phyloP scores from a whole-genome alignment of 345 rosid genomes.

The Citrus australasica region DNA sequence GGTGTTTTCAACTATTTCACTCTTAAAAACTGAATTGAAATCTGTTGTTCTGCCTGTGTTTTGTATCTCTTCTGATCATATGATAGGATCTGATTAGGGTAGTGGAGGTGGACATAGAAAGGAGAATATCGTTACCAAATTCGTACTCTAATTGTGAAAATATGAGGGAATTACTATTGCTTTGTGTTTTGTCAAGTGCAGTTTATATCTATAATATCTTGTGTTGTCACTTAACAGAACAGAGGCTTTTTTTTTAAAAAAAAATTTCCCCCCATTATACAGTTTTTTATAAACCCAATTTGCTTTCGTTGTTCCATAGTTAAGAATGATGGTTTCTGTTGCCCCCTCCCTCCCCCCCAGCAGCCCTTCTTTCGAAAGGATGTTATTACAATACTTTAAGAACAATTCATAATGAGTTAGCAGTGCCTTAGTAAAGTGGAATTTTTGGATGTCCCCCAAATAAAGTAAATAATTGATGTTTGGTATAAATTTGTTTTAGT shows the following conservation, averaged over 20 bases:
- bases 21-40: background rate
- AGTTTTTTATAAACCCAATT: background rate
- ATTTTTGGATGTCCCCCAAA: background rate
- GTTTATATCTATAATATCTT: background rate
- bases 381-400: background rate
- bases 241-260: background rate
- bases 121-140: background rate
- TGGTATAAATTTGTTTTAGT: background rate
- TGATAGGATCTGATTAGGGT: background rate
- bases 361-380: background rate
- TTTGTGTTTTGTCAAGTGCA: background rate
- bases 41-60: background rate
- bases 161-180: background rate
- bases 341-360: too few species aligned
- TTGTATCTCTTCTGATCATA: background rate
- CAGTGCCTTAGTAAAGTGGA: background rate
- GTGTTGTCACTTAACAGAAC: background rate
- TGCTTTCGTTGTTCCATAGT: background rate
- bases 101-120: background rate
- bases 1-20: background rate
- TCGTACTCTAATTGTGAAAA: background rate
- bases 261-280: background rate
- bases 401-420: background rate
- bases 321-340: background rate
- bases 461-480: background rate